Base-by-base conservation (phyloP, 768 basidiomycete genomes). In the Mrakia blollopis region DNA sequence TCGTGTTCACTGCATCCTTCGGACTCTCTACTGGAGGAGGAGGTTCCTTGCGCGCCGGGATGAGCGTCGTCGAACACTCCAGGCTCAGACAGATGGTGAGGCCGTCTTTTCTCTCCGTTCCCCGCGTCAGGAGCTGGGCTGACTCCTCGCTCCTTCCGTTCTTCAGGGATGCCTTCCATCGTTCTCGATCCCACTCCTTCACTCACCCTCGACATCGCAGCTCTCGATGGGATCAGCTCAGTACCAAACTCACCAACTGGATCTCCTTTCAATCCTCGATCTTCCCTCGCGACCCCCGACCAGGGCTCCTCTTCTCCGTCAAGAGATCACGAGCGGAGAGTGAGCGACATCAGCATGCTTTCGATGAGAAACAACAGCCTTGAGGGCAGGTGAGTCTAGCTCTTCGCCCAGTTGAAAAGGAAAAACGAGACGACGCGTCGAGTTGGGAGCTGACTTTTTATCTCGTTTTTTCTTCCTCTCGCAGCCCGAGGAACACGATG, bases 1-100 rank as follows among this genome's bases (percentile, higher is more conserved):
- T 83, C 88, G 90, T 70, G 92, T 95, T 18, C 88, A 89, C 60
- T 93, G 92, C 0, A 82, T 94, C 69, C 84, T 97, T n/a, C 87
- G 87, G 76, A 91, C 90, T 74, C 91, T 93, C 63, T 88, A 89
- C 10, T 87, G 87, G 79, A 89, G 93, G 8, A 87, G 91, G 57
- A 86, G 88, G 74, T 93, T 90, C 84, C 81, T 92, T 62, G 87
- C 85, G 1, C 79, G 85, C 75, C 84, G 86, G 72, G 88, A 89
- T 4, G 60, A 72, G 16, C 68, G 61, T 9, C 57, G 35, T 18
- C 10, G 52, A 11, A 60, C 75, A 11, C 54, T 69, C 30, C 57
- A 47, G 37, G 35, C 61, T 37, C 44, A 61, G 11, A 39, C 67
- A 1, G 75, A 39, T 25, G 65, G 52, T 73, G 4, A 21, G 37